These are phyloP conservation scores for Curvularia verruculosa DNA, from an alignment of 2,329 filamentous ascomycete genomes.

Conservation along the genomic window DNA sequence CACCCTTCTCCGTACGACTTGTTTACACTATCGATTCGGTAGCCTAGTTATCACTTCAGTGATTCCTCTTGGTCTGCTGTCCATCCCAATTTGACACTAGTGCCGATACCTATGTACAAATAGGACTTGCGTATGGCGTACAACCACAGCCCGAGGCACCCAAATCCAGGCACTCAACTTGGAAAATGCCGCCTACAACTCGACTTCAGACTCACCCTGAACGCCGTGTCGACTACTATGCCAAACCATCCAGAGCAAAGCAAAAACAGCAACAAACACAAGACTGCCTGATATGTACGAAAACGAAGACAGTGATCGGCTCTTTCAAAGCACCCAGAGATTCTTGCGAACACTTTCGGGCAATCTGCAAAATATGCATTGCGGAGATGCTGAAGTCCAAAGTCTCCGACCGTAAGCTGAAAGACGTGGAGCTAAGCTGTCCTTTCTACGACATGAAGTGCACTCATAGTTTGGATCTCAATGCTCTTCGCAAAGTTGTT, in stretches of 20 bases:
- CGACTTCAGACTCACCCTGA: neutral
- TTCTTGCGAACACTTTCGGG: constrained; percentile 29
- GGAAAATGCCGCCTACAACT: neutral
- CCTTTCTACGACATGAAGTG: constrained; percentile 25
- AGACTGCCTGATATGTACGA: constrained; percentile 29
- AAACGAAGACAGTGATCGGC: constrained; percentile 1
- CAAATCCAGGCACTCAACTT: neutral
- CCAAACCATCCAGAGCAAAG: neutral
- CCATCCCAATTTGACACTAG: neutral
- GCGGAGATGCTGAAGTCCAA: constrained; percentile 27
- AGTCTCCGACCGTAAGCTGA: constrained; percentile 20
- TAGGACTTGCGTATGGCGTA: neutral
- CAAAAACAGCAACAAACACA: neutral
- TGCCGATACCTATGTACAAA: neutral
- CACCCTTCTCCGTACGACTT: neutral
- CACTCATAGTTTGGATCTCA: constrained; percentile 13
- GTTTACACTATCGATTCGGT: neutral
- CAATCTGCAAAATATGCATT: constrained; percentile 30
- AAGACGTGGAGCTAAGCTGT: constrained; percentile 23
- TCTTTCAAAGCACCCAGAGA: constrained; percentile 16
- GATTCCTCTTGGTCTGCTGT: neutral
- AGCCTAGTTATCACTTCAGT: neutral
- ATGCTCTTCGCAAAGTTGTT: constrained; percentile 16
- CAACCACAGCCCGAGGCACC: neutral
- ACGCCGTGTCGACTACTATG: neutral